Conservation (phyloP, 1,284 basidiomycete genomes). For the Ustilago shanxiensis region DNA sequence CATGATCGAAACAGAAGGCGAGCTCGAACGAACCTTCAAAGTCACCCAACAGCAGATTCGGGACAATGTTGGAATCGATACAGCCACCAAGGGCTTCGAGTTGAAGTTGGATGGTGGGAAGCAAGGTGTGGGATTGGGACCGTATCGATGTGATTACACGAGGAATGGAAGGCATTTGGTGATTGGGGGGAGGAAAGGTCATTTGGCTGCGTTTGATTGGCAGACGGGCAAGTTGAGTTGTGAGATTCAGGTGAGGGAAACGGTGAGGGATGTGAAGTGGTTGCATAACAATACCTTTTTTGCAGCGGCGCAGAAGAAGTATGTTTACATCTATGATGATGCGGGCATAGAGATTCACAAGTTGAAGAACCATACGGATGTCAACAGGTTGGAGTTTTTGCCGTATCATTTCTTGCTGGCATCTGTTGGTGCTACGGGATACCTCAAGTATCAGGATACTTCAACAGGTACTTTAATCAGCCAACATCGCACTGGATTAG, state of each 20-base stretch:
- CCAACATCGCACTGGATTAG: conserved; percentile 79
- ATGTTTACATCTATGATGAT: conserved; percentile 95
- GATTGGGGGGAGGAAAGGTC: conserved; percentile 78
- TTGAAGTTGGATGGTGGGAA: conserved; percentile 80
- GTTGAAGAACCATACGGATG: conserved; percentile 82
- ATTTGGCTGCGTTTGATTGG: conserved; percentile 97
- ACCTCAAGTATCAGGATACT: conserved; percentile 96
- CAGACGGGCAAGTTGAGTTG: conserved; percentile 86
- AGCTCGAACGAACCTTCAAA: conserved; percentile 89
- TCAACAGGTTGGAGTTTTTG: conserved; percentile 89
- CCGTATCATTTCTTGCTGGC: conserved; percentile 96
- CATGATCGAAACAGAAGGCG: conserved; percentile 79
- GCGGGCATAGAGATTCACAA: conserved; percentile 88
- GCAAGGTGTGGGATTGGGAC: conserved; percentile 73
- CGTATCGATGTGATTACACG: conserved; percentile 85
- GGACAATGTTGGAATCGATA: conserved; percentile 79
- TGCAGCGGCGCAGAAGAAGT: conserved; percentile 96
- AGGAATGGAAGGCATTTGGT: conserved; percentile 83
- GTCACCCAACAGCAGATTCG: conserved; percentile 85
- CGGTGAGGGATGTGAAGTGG: conserved; percentile 90
- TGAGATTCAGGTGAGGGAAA: conserved; percentile 90
- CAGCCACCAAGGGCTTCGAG: conserved; percentile 81
- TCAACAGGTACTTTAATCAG: conserved; percentile 89
- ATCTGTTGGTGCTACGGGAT: conserved; percentile 86
- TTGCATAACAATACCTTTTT: conserved; percentile 92